Evolutionary conservation across 2,329 filamentous ascomycete genomes (phyloP).

Genomic region (Colletotrichum cereale): DNA sequence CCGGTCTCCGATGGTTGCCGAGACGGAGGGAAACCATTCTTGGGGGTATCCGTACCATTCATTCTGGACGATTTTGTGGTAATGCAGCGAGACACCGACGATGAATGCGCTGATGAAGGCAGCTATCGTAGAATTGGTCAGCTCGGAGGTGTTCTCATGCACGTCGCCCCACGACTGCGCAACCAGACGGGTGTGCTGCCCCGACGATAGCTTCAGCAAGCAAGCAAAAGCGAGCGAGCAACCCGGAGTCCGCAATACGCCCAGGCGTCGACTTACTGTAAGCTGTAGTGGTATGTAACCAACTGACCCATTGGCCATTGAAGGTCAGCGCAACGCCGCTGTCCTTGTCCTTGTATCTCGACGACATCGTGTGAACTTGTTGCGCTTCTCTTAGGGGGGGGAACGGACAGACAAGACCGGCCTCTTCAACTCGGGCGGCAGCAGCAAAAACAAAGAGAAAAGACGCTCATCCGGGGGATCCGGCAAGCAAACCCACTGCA

Average conservation of each 20-base stretch:
- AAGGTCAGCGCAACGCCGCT: conserved; percentile 72
- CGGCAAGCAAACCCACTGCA: conserved; percentile 40
- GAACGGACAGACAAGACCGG: neutral
- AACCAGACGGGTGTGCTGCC: conserved; percentile 13
- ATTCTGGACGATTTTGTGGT: conserved; percentile 97
- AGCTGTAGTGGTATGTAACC: conserved; percentile 85
- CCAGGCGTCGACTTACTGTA: conserved; percentile 70
- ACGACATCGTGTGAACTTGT: conserved; percentile 52
- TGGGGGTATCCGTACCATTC: conserved; percentile 94
- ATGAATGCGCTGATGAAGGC: conserved; percentile 90
- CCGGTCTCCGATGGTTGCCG: conserved; percentile 95
- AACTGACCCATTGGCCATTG: conserved; percentile 91
- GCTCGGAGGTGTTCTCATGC: neutral
- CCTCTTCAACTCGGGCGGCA: conserved; percentile 14
- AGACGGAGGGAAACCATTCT: conserved; percentile 97
- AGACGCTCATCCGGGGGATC: conserved; percentile 48
- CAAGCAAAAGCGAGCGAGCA: conserved; percentile 16
- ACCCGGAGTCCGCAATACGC: neutral
- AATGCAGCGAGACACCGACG: conserved; percentile 86
- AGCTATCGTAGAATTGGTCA: conserved; percentile 57
- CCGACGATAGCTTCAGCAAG: conserved; percentile 7
- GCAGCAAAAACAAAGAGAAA: conserved; percentile 32
- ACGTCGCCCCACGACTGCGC: conserved; percentile 33
- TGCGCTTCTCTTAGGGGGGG: neutral
- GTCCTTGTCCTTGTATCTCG: conserved; percentile 75